phyloP scores from a whole-genome alignment of 1,284 basidiomycete species.

The Ustilago crameri region DNA sequence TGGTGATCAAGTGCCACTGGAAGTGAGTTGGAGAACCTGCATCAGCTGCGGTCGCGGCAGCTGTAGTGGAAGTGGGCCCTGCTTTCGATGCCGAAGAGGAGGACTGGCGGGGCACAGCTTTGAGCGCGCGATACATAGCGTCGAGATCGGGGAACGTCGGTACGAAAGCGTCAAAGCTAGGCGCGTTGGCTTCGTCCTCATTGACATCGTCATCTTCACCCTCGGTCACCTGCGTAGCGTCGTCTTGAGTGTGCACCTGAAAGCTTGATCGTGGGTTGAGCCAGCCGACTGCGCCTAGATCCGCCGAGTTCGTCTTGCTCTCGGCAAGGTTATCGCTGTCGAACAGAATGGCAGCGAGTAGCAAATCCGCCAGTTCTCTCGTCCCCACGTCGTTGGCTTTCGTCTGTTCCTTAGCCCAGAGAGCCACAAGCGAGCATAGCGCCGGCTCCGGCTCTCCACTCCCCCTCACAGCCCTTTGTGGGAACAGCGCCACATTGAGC shows the following conservation, averaged over 20 bases:
- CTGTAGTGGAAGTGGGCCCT: neutral
- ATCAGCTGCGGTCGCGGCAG: neutral
- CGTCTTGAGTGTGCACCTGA: slow-evolving; percentile 26
- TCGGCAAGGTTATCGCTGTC: slow-evolving; percentile 41
- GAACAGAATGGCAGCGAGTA: slow-evolving; percentile 38
- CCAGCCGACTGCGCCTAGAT: slow-evolving; percentile 50
- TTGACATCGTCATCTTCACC: slow-evolving; percentile 19
- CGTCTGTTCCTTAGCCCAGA: slow-evolving; percentile 35
- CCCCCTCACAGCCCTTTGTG: slow-evolving; percentile 14
- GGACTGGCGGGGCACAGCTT: slow-evolving; percentile 19
- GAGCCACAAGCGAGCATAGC: slow-evolving; percentile 36
- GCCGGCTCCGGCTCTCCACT: slow-evolving; percentile 30
- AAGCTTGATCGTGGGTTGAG: slow-evolving; percentile 38
- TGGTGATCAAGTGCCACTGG: slow-evolving; percentile 49
- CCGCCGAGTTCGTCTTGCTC: slow-evolving; percentile 35
- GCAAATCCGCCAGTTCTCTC: slow-evolving; percentile 28
- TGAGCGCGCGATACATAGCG: slow-evolving; percentile 34
- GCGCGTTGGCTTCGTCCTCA: slow-evolving; percentile 30
- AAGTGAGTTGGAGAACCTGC: slow-evolving; percentile 28
- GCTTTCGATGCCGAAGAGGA: neutral
- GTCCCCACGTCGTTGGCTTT: slow-evolving; percentile 10
- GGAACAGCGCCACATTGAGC: slow-evolving; percentile 32
- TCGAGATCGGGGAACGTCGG: slow-evolving; percentile 50
- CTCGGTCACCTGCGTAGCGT: slow-evolving; percentile 2
- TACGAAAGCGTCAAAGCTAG: slow-evolving; percentile 40